Evolutionary conservation across 352 stramenopile genomes (phyloP), one percentile per base, ranked within the genome.

Genomic region (Blastocystis sp.): DNA sequence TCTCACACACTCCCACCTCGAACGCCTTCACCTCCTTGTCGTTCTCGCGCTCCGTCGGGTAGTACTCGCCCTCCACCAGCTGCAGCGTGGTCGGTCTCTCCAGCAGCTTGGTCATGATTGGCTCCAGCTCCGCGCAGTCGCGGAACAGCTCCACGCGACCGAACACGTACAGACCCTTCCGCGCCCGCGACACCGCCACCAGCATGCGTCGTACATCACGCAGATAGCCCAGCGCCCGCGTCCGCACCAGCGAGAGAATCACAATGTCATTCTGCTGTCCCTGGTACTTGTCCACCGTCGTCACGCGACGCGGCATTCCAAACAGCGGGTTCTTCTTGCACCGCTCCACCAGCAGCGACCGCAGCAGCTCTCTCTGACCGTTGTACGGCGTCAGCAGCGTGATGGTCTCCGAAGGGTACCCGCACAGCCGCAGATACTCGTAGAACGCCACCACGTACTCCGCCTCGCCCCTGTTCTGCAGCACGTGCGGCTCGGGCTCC

Each of bases 351-450:
- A 98, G 71, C 56, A 97, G 90, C 48, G 96, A 93, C 40, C 90
- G 59, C 44, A 98, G 89, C 32, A 97, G 90, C 24, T 93, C 90
- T 84, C 94, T 94, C 84, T 98, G 95, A 18, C 93, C 94, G 86
- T 94, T 95, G 89, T 97, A 98, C 0, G 94, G 94, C 3, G 94
- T 96, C 3, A 98, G 88, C 54, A 98, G 94, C 0, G 93, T 91
- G 76, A 98, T 97, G 40, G 92, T 92, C 24, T 94, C 88, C 11
- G 92, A 88, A 21, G 90, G 88, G 78, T 98, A 97, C 64, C 95
- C 95, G 44, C 97, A 90, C 0, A 94, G 87, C 7, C 92, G 88
- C 91, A 97, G 94, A 88, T 96, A 97, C 86, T 93, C 89, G 88
- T 96, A 96, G 21, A 96, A 67, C 1, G 92, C 92, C 40, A 97